Base-by-base conservation (phyloP, 257 asterid species). In the Dorcoceras hygrometricum region DNA sequence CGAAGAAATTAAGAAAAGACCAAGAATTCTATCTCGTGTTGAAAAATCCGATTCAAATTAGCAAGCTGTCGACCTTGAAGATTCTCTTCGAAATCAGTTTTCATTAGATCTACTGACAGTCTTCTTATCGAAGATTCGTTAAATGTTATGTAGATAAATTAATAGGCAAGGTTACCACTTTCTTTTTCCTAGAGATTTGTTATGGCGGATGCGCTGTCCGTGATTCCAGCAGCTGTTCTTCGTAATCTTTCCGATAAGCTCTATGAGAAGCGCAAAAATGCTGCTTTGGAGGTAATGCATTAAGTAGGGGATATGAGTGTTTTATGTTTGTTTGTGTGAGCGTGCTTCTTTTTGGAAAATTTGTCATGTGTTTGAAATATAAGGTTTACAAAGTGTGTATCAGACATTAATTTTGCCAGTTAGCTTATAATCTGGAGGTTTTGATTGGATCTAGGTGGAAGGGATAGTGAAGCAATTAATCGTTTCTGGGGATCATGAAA, bases 191-290 rank as follows among this genome's bases (percentile, higher is more conserved):
- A 69, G 83, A 83, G 80, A 48, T 76, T 82, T 77, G 69, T 80
- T 22, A 89, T 89, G 97, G 94, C 94, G 80, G 99, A 93, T 66
- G 91, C 79, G 55, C 81, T 84, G 39, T 81, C 95, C 31, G 75
- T 84, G 70, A 78, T 93, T 83, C 94, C 99, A 6, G 85, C 97
- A 11, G 84, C 97, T 48, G 95, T 90, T 69, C 84, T 93, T 53
- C 96, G 99, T 27, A 93, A 88, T 82, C 88, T 93, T 71, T 90
- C 97, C 62, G 99, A 93, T 74, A 93, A 93, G 84, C 91, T 93
- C 46, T 93, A 93, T 65, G 99, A 93, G 81, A 93, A 93, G 86
- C 91, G 99, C 22, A 93, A 89, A 73, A 93, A 93, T 90, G 99
- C 99, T 70, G 99, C 99, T 57, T 80, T 93, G 19, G 99, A 93